phyloP scores from a whole-genome alignment of 768 basidiomycete genomes.

The Boletus rubescentipes region DNA sequence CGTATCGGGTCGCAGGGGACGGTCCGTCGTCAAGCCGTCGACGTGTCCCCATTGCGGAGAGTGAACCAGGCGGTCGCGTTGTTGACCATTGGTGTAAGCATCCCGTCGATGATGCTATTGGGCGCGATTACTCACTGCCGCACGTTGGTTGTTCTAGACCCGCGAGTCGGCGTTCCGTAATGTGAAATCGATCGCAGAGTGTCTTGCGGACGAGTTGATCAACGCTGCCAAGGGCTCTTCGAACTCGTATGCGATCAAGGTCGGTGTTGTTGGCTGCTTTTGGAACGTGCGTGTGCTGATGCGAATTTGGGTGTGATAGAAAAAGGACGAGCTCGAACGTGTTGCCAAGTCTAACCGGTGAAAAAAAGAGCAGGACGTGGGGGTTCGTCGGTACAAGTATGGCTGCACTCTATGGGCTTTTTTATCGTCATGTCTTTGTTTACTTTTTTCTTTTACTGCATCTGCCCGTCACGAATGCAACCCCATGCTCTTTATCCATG shows the following conservation, averaged over 20 bases:
- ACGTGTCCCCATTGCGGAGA: conserved; percentile 96
- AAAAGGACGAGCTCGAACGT: conserved; percentile 99
- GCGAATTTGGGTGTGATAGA: conserved; percentile 42
- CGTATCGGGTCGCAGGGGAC: conserved; percentile 99
- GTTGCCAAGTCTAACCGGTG: conserved; percentile 99
- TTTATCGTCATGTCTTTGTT: conserved; percentile 5
- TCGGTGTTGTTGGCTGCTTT: too few relatives aligned
- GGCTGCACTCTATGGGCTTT: conserved; percentile 25
- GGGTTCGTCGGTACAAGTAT: conserved; percentile 17
- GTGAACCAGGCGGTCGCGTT: conserved; percentile 98
- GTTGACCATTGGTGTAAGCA: conserved; percentile 90
- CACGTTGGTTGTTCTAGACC: conserved; percentile 70
- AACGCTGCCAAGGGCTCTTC: conserved; percentile 99
- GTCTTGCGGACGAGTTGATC: conserved; percentile 98
- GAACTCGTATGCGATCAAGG: conserved; percentile 99
- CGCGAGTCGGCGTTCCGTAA: conserved; percentile 99
- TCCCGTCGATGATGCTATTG: not conserved
- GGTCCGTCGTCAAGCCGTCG: conserved; percentile 98
- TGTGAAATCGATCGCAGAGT: conserved; percentile 98
- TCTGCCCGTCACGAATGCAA: conserved; percentile 25
- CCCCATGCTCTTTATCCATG: conserved; percentile 23
- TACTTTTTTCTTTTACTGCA: conserved; percentile 10
- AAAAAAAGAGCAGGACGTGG: conserved; percentile 47
- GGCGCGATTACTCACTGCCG: too few relatives aligned
- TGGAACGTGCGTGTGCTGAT: conserved; percentile 4